Conservation (phyloP, 1,284 basidiomycete genomes). For the Microbotryum lychnidis-dioicae region DNA sequence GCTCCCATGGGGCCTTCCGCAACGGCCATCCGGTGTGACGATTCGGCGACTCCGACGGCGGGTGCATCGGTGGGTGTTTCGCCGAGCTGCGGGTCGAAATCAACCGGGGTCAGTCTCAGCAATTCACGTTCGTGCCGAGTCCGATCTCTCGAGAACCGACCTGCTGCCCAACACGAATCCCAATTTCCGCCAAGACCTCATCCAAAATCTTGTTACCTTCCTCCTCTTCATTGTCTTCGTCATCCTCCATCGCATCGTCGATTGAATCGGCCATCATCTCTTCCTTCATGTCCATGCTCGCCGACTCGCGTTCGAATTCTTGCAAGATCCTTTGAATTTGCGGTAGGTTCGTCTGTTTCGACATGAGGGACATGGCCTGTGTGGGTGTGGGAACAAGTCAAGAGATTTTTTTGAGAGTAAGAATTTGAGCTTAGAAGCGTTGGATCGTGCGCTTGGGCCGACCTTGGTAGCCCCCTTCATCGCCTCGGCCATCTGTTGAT, state of each 20-base stretch:
- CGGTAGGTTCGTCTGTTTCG: constrained; percentile 87
- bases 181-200: constrained; percentile 96
- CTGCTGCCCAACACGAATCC: constrained; percentile 83
- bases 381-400: too few species aligned
- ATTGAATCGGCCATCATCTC: constrained; percentile 99
- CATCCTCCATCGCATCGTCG: constrained; percentile 96
- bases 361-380: constrained; percentile 95
- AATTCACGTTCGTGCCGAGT: constrained; percentile 1
- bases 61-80: constrained; percentile 69
- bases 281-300: constrained; percentile 99
- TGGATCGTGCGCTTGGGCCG: too few species aligned
- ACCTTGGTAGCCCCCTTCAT: constrained; percentile 97
- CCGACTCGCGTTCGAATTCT: constrained; percentile 94
- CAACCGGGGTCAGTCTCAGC: not conserved
- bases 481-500: constrained; percentile 98
- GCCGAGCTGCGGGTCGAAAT: constrained; percentile 52
- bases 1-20: constrained; percentile 52
- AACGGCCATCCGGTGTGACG: constrained; percentile 63
- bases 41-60: constrained; percentile 52
- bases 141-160: constrained; percentile 45
- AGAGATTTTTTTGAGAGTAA: too few species aligned
- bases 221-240: constrained; percentile 71
- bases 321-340: constrained; percentile 93
- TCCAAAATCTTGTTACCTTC: constrained; percentile 94
- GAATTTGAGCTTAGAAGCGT: too few species aligned